These are phyloP conservation scores for Umbelopsis ramanniana DNA, from an alignment of 192 early-diverging fungal species.

Conservation along the genomic window DNA sequence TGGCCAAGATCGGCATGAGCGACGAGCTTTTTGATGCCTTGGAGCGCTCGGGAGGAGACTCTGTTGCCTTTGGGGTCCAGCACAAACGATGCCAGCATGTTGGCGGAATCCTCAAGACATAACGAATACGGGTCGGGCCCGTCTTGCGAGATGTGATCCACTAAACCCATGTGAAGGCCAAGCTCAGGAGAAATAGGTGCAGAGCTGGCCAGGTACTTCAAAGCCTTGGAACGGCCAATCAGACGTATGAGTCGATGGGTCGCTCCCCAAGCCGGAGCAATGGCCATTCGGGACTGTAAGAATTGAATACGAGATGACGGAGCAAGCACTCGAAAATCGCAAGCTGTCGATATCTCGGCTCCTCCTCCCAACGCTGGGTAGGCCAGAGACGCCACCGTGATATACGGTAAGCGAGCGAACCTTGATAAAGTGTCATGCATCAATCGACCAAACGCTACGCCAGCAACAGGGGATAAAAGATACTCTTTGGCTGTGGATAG, in stretches of 20 bases:
- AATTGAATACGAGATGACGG: constrained; percentile 53
- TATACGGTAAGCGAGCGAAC: constrained; percentile 55
- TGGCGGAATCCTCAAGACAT: constrained; percentile 23
- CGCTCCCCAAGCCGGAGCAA: constrained; percentile 71
- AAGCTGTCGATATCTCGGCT: constrained; percentile 63
- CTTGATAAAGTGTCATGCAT: constrained; percentile 67
- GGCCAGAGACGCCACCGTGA: constrained; percentile 64
- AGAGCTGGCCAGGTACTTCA: constrained; percentile 52
- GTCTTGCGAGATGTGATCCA: constrained; percentile 35
- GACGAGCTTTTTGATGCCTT: constrained; percentile 55
- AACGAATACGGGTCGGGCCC: constrained; percentile 19
- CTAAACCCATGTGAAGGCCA: constrained; percentile 46
- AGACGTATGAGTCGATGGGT: constrained; percentile 45
- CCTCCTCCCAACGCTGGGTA: constrained; percentile 72
- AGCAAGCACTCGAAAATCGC: constrained; percentile 59
- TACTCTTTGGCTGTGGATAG: constrained; percentile 52
- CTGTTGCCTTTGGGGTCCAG: constrained; percentile 28
- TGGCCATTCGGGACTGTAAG: constrained; percentile 64
- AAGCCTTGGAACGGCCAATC: constrained; percentile 50
- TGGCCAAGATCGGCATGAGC: constrained; percentile 28
- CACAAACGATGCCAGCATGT: constrained; percentile 48
- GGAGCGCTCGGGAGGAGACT: constrained; percentile 50
- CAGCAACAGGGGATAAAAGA: constrained; percentile 45
- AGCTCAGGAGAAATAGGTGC: constrained; percentile 40
- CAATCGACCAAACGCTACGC: constrained; percentile 48